Conservation (phyloP, 1,139 yeast genomes). For the Nadsonia starkeyi-henricii region DNA sequence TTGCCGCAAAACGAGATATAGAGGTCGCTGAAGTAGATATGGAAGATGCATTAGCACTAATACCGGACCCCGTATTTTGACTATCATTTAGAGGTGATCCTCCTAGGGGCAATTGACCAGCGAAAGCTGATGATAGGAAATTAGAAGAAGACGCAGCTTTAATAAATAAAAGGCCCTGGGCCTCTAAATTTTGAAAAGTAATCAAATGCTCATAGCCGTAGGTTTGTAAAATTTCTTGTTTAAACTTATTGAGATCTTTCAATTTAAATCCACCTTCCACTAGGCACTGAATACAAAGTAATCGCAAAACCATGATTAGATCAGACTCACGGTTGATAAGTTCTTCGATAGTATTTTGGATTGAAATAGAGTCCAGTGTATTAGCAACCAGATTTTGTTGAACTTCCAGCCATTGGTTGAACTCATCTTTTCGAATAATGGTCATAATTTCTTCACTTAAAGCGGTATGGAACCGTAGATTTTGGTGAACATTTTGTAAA, state of each 20-base stretch:
- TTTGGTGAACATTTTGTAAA: conserved; percentile 53
- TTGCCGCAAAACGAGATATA: not conserved
- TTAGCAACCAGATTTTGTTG: conserved; percentile 60
- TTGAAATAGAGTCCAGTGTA: conserved; percentile 39
- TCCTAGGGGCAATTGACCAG: not conserved
- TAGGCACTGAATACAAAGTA: conserved; percentile 41
- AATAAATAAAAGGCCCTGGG: conserved; percentile 26
- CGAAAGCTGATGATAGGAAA: conserved; percentile 7
- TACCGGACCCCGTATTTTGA: no score
- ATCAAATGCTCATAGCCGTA: conserved; percentile 42
- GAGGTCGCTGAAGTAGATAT: not conserved
- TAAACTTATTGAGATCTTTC: conserved; percentile 38
- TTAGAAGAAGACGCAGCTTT: conserved; percentile 22
- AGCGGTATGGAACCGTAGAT: conserved; percentile 60
- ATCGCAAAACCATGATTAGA: conserved; percentile 30
- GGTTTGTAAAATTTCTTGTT: conserved; percentile 37
- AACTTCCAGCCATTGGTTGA: conserved; percentile 46
- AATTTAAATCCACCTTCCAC: conserved; percentile 53
- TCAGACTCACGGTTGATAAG: conserved; percentile 34
- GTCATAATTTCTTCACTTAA: conserved; percentile 57
- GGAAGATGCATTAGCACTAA: not conserved
- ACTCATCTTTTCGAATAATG: conserved; percentile 35
- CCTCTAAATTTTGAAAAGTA: conserved; percentile 28
- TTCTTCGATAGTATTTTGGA: conserved; percentile 34
- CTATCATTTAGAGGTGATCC: not conserved